Percentiles rank a stretch among this genome's conserved stretches.
phyloP scores from a whole-genome alignment of 345 rosid species.

The Geranium rotundifolium region DNA sequence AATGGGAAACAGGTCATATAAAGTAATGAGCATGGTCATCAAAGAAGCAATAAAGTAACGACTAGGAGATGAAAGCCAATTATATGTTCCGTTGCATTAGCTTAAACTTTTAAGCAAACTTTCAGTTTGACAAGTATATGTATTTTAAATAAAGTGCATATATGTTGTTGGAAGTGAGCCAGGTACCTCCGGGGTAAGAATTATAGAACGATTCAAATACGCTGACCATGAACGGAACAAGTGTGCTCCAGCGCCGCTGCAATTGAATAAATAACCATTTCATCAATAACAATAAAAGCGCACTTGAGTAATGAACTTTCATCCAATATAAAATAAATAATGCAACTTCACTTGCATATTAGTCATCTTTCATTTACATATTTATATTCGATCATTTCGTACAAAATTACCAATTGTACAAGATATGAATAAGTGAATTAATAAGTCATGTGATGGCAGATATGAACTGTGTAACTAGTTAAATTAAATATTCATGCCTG shows the following conservation, averaged over 20 bases:
- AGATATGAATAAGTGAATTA: background rate
- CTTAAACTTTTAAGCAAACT: background rate
- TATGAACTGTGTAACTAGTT: background rate
- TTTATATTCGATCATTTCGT: background rate
- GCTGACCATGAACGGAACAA: slow-evolving; percentile 32
- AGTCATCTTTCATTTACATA: background rate
- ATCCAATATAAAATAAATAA: background rate
- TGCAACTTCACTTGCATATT: background rate
- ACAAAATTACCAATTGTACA: background rate
- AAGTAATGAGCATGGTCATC: background rate
- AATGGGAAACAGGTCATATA: no score
- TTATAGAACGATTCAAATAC: slow-evolving; percentile 28
- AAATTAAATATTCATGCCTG: slow-evolving; percentile 32
- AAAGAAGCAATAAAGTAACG: background rate
- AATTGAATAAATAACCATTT: background rate
- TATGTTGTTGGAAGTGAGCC: background rate
- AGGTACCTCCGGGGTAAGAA: slow-evolving; percentile 34
- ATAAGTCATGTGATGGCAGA: background rate
- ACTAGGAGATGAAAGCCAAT: background rate
- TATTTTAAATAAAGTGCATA: background rate
- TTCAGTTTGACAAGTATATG: background rate
- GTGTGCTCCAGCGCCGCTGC: slow-evolving; percentile 30
- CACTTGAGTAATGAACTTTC: background rate
- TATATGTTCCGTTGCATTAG: background rate
- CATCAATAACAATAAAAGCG: background rate